Evolutionary conservation across 106 monocot genomes (phyloP).

Genomic region (Gastrodia elata): DNA sequence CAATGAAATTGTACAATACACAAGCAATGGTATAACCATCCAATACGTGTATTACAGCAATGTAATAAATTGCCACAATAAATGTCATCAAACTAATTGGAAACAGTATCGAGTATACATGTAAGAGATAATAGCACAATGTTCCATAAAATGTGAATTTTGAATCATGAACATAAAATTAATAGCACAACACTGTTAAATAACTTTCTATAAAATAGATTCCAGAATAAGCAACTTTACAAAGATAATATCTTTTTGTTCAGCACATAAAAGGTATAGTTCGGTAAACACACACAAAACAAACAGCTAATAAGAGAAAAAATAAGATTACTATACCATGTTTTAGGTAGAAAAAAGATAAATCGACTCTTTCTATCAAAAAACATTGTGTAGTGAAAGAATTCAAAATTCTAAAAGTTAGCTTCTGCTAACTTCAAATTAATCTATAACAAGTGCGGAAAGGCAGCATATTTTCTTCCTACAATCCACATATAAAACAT

Average conservation of each 20-base stretch:
- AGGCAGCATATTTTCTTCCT: not conserved
- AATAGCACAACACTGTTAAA: not conserved
- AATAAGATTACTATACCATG: not conserved
- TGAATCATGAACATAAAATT: not conserved
- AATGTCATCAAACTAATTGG: not conserved
- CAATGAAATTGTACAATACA: not conserved
- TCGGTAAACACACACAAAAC: not conserved
- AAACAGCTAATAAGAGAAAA: not conserved
- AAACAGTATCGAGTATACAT: not conserved
- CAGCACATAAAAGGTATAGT: not conserved
- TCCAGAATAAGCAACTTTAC: too few species aligned
- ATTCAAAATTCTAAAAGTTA: not conserved
- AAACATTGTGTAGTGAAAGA: not conserved
- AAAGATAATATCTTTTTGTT: too few species aligned
- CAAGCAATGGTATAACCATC: not conserved
- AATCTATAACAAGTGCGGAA: not conserved
- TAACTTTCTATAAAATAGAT: too few species aligned
- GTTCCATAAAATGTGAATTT: not conserved
- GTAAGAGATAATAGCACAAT: not conserved
- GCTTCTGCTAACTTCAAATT: not conserved
- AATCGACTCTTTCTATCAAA: too few species aligned
- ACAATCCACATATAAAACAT: not conserved
- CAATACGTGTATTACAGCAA: not conserved
- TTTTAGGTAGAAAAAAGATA: too few species aligned
- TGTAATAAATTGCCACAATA: not conserved